These are phyloP conservation scores for Penicillium mononematosum DNA, from an alignment of 495 filamentous ascomycete species.

Conservation along the genomic window DNA sequence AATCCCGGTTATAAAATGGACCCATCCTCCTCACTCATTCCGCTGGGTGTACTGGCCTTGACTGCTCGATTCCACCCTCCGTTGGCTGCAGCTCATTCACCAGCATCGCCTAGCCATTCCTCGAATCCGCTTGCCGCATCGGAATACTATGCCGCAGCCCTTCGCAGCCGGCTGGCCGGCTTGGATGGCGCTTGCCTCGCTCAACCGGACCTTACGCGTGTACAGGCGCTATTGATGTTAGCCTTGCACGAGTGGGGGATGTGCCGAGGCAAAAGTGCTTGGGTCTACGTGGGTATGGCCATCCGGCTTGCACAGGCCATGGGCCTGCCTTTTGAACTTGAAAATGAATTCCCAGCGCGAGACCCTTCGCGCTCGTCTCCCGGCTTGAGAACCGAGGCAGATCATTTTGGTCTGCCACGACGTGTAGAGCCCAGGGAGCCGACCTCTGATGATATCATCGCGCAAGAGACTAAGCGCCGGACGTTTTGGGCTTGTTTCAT, in stretches of 20 bases:
- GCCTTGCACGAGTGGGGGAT: conserved; percentile 84
- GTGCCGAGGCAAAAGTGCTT: conserved; percentile 70
- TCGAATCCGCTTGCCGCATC: conserved; percentile 67
- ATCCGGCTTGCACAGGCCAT: conserved; percentile 72
- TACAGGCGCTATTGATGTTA: conserved; percentile 79
- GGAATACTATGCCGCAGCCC: conserved; percentile 73
- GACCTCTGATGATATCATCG: conserved; percentile 57
- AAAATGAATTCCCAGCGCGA: conserved; percentile 44
- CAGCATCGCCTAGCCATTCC: conserved; percentile 41
- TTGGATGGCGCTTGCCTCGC: conserved; percentile 53
- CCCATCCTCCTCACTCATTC: conserved; percentile 57
- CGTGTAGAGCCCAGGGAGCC: conserved; percentile 37
- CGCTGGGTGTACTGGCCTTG: conserved; percentile 74
- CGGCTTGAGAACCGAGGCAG: conserved; percentile 42
- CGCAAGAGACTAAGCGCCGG: conserved; percentile 73
- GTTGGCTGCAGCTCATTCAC: conserved; percentile 64
- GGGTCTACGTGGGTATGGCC: conserved; percentile 75
- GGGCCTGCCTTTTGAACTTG: conserved; percentile 63
- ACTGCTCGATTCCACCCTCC: conserved; percentile 75
- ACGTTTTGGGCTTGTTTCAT: conserved; percentile 88
- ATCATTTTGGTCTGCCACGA: conserved; percentile 43
- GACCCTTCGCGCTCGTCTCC: conserved; percentile 43
- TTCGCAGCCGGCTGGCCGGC: conserved; percentile 62
- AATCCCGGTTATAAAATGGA: conserved; percentile 41
- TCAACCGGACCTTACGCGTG: conserved; percentile 61